Conservation (phyloP, 2,329 filamentous ascomycete species). For the Aspergillus sojae region DNA sequence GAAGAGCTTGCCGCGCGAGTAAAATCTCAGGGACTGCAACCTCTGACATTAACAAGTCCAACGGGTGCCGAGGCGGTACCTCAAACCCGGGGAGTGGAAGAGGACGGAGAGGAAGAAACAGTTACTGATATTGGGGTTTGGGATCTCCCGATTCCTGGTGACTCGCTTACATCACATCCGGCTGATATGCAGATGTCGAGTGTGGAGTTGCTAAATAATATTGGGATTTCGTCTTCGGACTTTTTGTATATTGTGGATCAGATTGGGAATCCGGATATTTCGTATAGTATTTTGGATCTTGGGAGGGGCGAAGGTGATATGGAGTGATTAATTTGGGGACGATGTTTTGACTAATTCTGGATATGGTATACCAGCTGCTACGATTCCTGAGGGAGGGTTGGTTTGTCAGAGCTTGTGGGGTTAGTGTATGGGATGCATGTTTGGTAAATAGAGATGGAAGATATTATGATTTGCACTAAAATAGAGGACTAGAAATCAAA, state of each 20-base stretch:
- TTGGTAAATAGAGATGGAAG: too few species aligned
- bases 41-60: conserved; percentile 19
- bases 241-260: not conserved
- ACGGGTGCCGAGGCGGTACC: not conserved
- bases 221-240: not conserved
- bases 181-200: not conserved
- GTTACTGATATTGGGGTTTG: not conserved
- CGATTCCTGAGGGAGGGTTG: too few species aligned
- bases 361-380: too few species aligned
- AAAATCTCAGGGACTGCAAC: conserved; percentile 30
- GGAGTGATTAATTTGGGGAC: not conserved
- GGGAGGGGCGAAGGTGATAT: too few species aligned
- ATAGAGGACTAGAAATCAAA: too few species aligned
- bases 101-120: not conserved
- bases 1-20: conserved; percentile 29
- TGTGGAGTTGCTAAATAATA: not conserved
- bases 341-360: too few species aligned
- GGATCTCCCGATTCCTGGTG: not conserved
- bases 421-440: too few species aligned
- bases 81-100: not conserved
- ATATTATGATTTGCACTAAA: too few species aligned
- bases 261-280: not conserved
- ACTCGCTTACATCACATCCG: not conserved
- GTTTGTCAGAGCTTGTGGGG: too few species aligned
- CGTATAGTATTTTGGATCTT: not conserved